These are phyloP conservation scores for Acrasis kona DNA, from an alignment of 78 protist genomes.

Conservation along the genomic window DNA sequence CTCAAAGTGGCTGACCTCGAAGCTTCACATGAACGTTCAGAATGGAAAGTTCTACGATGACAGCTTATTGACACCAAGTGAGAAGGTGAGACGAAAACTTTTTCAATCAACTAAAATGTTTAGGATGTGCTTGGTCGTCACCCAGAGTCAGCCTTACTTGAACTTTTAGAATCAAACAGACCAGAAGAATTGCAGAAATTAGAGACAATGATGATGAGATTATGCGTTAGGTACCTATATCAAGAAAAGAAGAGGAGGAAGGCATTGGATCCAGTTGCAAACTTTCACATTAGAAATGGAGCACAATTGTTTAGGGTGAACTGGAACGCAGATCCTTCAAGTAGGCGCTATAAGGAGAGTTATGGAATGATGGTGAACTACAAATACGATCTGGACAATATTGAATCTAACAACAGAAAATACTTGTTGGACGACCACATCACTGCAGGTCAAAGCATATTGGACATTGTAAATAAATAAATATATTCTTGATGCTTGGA, in stretches of 20 bases:
- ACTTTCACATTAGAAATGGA: conserved; percentile 45
- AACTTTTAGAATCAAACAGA: no score
- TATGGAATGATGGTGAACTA: conserved; percentile 40
- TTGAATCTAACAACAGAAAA: neutral
- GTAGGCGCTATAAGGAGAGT: neutral
- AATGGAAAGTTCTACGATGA: neutral
- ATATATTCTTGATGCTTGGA: no score
- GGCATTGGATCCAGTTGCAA: conserved; percentile 28
- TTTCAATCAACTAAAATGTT: no score
- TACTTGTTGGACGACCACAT: neutral
- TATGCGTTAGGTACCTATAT: neutral
- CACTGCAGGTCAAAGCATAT: no score
- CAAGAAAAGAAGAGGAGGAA: neutral
- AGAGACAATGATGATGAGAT: neutral
- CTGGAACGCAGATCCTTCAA: neutral
- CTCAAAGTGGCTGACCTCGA: neutral
- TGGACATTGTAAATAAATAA: no score
- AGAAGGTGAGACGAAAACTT: no score
- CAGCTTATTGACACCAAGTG: neutral
- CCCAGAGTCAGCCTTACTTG: no score
- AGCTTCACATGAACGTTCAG: neutral
- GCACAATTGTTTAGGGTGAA: conserved; percentile 21
- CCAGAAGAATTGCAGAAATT: no score
- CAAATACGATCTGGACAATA: neutral
- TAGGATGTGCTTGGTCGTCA: no score